Evolutionary conservation across 2,329 filamentous ascomycete genomes (phyloP), one percentile per base, ranked within the genome.

Genomic region (Hymenoscyphus linearis): DNA sequence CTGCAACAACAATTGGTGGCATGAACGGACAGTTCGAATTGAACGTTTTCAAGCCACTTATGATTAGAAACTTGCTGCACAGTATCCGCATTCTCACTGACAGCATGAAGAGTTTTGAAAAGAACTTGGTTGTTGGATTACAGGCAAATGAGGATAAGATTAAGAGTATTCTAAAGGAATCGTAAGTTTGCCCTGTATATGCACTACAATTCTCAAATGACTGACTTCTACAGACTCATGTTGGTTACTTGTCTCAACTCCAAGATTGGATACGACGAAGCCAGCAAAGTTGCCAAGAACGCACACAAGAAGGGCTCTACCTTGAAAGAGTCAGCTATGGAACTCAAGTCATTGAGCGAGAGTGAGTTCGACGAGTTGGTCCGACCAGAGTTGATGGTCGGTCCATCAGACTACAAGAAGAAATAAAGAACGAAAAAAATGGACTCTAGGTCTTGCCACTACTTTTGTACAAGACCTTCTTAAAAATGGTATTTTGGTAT

Each of bases 1-100:
- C 92, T 59, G 91, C 95, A 40, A 87, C 91, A 64, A 97, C 93
- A 34, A 91, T 98, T 71, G 91, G 92, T 65, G 95, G 93, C 73
- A 96, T 96, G 81, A 96, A 95, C 80, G 95, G 95, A 68, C 96
- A 98, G 80, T 99, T 99, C 71, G 95, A 98, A 79, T 85, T 99
- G 69, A 99, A 98, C 78, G 95, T 98, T 60, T 99, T 96, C 86
- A 98, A 98, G 84, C 95, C 95, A 52, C 85, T 98, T 62, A 84
- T 99, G 75, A 98, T 98, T 78, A 85, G 89, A 77, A 98, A 98
- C 80, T 81, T 98, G 67, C 84, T 99, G 44, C 95, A 98, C 84
- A 96, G 91, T 80, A 82, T 88, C 61, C 86, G 93, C 67, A 86
- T 99, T 64, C 80, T 99, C 60, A 83, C 91, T 37, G 95, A 99